A percentile compares a stretch with the other conserved stretches of the same genome.
phyloP scores from a whole-genome alignment of 805 yeast species.

The Candida sakaeoensis region DNA sequence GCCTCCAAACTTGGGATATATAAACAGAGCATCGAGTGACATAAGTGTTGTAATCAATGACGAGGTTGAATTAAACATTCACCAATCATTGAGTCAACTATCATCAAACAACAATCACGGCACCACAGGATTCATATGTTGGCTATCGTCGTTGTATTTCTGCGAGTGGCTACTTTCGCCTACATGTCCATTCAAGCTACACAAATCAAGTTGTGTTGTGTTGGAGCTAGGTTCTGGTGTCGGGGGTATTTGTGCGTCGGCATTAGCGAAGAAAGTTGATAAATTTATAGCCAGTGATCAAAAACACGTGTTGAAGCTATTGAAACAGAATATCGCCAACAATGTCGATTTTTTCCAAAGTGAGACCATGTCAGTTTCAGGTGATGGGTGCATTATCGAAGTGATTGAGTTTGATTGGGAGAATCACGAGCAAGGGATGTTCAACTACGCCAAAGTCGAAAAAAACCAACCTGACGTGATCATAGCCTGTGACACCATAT shows the following conservation, averaged over 20 bases:
- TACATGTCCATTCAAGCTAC: constrained; percentile 22
- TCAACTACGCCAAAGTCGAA: constrained; percentile 15
- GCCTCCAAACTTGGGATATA: constrained; percentile 31
- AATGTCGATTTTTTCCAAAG: constrained; percentile 24
- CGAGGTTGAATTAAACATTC: constrained; percentile 24
- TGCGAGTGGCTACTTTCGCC: constrained; percentile 50
- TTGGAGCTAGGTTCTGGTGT: constrained; percentile 65
- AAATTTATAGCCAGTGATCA: constrained; percentile 59
- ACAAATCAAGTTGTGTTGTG: constrained; percentile 21
- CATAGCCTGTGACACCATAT: constrained; percentile 63
- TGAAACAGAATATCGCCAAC: constrained; percentile 41
- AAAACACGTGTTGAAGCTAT: constrained; percentile 46
- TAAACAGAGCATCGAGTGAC: constrained; percentile 23
- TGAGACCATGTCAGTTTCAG: constrained; percentile 5
- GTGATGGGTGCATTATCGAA: constrained; percentile 25
- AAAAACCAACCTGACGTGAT: constrained; percentile 40
- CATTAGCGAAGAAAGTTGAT: constrained; percentile 26
- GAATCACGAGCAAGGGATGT: constrained; percentile 30
- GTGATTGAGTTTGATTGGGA: constrained; percentile 65
- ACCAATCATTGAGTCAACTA: constrained; percentile 32
- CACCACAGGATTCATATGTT: constrained; percentile 59
- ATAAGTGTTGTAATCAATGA: constrained; percentile 20
- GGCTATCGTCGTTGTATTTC: constrained; percentile 50
- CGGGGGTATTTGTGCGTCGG: constrained; percentile 47
- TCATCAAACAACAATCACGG: constrained; percentile 31